These are phyloP conservation scores for Candida palmyrensis DNA, from an alignment of 805 yeast species.

Conservation along the genomic window DNA sequence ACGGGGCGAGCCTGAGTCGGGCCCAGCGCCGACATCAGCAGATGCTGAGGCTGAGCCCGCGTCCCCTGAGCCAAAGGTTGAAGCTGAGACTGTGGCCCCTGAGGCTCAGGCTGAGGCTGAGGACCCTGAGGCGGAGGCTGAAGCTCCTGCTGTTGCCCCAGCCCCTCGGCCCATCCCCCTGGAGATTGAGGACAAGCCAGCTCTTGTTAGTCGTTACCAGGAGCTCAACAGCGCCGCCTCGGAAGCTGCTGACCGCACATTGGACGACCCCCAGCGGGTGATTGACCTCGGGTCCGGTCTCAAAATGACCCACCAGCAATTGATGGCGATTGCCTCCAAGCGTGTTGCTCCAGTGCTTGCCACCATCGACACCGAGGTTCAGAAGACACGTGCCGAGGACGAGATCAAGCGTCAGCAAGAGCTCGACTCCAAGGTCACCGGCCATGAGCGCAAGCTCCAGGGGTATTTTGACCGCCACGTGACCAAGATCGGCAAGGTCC, in stretches of 20 bases:
- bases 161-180: conserved; percentile 35
- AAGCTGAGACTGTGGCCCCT: conserved; percentile 8
- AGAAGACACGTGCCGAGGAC: conserved; percentile 39
- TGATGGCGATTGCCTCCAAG: conserved; percentile 49
- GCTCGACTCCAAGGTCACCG: conserved; percentile 29
- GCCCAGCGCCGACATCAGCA: conserved; percentile 11
- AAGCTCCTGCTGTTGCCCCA: conserved; percentile 28
- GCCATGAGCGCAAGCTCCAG: conserved; percentile 31
- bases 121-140: conserved; percentile 21
- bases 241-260: conserved; percentile 37
- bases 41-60: conserved; percentile 11
- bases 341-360: conserved; percentile 53
- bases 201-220: conserved; percentile 42
- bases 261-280: conserved; percentile 46
- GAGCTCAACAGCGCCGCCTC: conserved; percentile 46
- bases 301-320: conserved; percentile 49
- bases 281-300: conserved; percentile 52
- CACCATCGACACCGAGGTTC: conserved; percentile 46
- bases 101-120: conserved; percentile 14
- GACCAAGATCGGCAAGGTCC: conserved; percentile 33
- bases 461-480: conserved; percentile 32
- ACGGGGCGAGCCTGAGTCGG: conserved; percentile 6
- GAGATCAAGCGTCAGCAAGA: conserved; percentile 35
- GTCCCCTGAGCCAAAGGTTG: conserved; percentile 2
- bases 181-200: conserved; percentile 42